A percentile compares a stretch with the other conserved stretches of the same genome.
Conservation (phyloP, 2,329 filamentous ascomycete species). For the Botrytis fabae region DNA sequence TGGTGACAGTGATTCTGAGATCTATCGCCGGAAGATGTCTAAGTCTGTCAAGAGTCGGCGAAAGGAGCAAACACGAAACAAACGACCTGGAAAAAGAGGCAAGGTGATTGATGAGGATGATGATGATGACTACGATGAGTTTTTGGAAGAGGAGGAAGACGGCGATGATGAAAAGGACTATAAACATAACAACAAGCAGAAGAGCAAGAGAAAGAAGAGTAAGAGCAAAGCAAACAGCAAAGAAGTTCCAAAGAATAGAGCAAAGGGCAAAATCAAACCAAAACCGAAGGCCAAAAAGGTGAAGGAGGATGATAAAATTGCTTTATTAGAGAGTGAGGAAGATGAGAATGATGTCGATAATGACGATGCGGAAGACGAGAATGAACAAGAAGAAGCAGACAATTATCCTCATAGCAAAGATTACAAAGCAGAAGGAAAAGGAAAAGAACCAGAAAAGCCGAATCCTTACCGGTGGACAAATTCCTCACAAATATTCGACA, state of each 20-base stretch:
- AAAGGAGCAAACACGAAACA: neutral
- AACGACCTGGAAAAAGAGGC: neutral
- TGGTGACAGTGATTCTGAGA: neutral
- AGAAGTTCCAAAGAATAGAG: neutral
- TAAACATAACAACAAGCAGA: neutral
- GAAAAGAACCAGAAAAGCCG: neutral
- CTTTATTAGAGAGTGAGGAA: conserved; percentile 1
- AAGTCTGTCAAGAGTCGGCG: neutral
- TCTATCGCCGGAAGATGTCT: neutral
- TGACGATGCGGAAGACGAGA: neutral
- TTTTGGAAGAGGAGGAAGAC: neutral
- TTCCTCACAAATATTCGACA: neutral
- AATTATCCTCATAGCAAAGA: neutral
- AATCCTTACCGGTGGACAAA: conserved; percentile 10
- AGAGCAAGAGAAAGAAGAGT: neutral
- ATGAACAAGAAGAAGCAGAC: neutral
- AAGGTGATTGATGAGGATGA: neutral
- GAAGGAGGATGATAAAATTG: conserved; percentile 12
- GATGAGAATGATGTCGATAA: neutral
- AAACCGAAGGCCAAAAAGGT: conserved; percentile 2
- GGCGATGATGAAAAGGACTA: neutral
- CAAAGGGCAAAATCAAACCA: neutral
- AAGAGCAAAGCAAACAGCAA: neutral
- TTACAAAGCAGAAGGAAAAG: neutral
- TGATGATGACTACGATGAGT: neutral